Conservation (phyloP, 345 rosid genomes). For the Acer campestre region DNA sequence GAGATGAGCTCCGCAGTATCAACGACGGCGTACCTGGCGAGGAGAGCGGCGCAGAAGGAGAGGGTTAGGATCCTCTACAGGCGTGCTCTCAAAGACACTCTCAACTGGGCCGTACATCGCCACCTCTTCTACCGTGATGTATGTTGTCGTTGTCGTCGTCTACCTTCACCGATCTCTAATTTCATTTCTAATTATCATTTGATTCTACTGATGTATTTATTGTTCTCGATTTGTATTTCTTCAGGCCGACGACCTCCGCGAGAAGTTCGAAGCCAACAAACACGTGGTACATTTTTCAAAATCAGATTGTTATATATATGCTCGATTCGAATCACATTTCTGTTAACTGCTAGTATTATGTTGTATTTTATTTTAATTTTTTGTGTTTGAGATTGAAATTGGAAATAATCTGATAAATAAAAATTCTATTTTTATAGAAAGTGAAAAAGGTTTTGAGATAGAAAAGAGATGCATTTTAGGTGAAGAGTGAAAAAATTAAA, state of each 20-base stretch:
- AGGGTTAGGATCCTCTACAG: slow-evolving; percentile 91
- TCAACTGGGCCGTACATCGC: slow-evolving; percentile 98
- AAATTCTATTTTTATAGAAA: too few species aligned
- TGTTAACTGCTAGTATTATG: neutral
- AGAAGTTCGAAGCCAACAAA: slow-evolving; percentile 79
- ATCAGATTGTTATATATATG: neutral
- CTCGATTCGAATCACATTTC: neutral
- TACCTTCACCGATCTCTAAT: slow-evolving; percentile 16
- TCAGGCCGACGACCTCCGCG: slow-evolving; percentile 81
- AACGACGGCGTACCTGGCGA: slow-evolving; percentile 68
- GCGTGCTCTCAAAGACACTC: slow-evolving; percentile 91
- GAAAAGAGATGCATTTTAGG: too few species aligned
- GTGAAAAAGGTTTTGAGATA: too few species aligned
- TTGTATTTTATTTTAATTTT: neutral
- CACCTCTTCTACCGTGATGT: slow-evolving; percentile 90
- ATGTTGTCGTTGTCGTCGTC: slow-evolving; percentile 1
- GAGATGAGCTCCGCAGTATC: slow-evolving; percentile 64
- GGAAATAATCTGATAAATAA: neutral
- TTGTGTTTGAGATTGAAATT: neutral
- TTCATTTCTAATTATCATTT: neutral
- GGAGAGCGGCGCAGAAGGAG: slow-evolving; percentile 93
- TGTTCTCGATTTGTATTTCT: neutral
- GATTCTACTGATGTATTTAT: neutral
- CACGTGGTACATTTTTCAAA: slow-evolving; percentile 61
- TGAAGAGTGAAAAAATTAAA: too few species aligned